Conservation (phyloP, 2,329 filamentous ascomycete species). For the Penicillium crustosum region DNA sequence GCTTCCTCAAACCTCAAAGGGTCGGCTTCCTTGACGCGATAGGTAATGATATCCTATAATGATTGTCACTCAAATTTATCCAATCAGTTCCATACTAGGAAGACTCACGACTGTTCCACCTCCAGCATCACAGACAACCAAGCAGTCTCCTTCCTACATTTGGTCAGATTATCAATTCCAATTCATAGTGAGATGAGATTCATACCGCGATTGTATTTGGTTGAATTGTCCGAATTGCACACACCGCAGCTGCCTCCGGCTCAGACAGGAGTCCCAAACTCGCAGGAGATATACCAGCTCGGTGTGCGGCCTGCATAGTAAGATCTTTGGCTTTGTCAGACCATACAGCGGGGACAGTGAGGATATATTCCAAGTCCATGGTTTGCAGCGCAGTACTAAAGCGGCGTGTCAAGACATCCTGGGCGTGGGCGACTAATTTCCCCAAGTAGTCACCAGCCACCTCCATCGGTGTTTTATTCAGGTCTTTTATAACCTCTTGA, state of each 20-base stretch:
- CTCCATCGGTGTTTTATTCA: background rate
- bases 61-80: background rate
- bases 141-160: slow-evolving; percentile 28
- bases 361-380: slow-evolving; percentile 25
- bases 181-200: background rate
- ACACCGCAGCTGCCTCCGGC: slow-evolving; percentile 37
- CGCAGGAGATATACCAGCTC: slow-evolving; percentile 13
- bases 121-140: slow-evolving; percentile 41
- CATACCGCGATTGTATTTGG: slow-evolving; percentile 26
- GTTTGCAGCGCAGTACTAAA: slow-evolving; percentile 11
- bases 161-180: background rate
- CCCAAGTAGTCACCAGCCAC: slow-evolving; percentile 15
- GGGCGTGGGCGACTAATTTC: slow-evolving; percentile 5
- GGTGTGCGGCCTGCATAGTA: slow-evolving; percentile 25
- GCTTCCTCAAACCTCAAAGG: slow-evolving; percentile 30
- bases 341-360: slow-evolving; percentile 38
- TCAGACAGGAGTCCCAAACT: slow-evolving; percentile 23
- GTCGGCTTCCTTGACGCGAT: slow-evolving; percentile 24
- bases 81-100: background rate
- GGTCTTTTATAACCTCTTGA: background rate
- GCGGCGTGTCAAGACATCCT: slow-evolving; percentile 5
- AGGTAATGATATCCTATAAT: slow-evolving; percentile 35
- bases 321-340: slow-evolving; percentile 35
- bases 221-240: slow-evolving; percentile 30
- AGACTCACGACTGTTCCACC: slow-evolving; percentile 37